Evolutionary conservation across 768 basidiomycete genomes (phyloP).

Genomic region (Pleurotus djamor): DNA sequence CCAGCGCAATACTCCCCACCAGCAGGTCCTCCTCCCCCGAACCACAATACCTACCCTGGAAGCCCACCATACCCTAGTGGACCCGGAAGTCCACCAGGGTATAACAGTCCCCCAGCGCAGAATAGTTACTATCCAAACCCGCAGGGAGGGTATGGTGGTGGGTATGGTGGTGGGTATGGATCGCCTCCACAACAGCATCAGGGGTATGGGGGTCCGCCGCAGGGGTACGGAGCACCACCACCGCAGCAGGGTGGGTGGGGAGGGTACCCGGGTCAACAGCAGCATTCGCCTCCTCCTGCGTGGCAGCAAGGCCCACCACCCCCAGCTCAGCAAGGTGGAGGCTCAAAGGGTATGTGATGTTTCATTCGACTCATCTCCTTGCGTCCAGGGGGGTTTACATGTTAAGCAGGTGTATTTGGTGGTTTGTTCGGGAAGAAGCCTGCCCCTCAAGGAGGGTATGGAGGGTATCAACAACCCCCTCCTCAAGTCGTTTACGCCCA

Average conservation of each 20-base stretch:
- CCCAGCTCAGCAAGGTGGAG: slow-evolving; percentile 5
- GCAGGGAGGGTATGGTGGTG: slow-evolving; percentile 18
- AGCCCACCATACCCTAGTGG: slow-evolving; percentile 10
- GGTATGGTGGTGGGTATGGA: slow-evolving; percentile 16
- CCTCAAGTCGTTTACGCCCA: slow-evolving; percentile 35
- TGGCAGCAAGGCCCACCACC: slow-evolving; percentile 16
- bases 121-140: slow-evolving; percentile 21
- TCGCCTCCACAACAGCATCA: slow-evolving; percentile 17
- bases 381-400: neutral
- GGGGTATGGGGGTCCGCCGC: slow-evolving; percentile 18
- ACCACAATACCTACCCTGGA: slow-evolving; percentile 21
- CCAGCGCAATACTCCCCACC: slow-evolving; percentile 38
- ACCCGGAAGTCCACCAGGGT: slow-evolving; percentile 23
- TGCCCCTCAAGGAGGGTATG: neutral
- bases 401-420: neutral
- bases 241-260: slow-evolving; percentile 13
- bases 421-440: slow-evolving; percentile 4
- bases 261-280: slow-evolving; percentile 1
- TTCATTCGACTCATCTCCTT: neutral
- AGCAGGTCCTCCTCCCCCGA: slow-evolving; percentile 43
- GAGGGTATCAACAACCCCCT: slow-evolving; percentile 20
- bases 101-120: slow-evolving; percentile 13
- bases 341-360: neutral
- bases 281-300: slow-evolving; percentile 4
- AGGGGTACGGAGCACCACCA: slow-evolving; percentile 21